Conservation (phyloP, 495 filamentous ascomycete species). For the Podospora conica region DNA sequence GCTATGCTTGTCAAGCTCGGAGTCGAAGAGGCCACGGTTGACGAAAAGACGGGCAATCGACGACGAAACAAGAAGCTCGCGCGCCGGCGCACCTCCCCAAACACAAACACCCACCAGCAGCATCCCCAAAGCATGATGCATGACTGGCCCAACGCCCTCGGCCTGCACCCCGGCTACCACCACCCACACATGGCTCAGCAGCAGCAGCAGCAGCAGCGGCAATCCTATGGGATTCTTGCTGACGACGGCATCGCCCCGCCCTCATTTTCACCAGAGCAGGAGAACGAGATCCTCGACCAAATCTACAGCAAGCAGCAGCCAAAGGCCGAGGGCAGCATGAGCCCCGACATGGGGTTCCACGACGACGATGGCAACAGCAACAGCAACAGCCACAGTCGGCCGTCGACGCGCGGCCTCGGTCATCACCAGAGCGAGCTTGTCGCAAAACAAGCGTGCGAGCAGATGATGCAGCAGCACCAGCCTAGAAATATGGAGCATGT, state of each 20-base stretch:
- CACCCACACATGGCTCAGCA: conserved; percentile 19
- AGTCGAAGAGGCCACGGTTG: conserved; percentile 24
- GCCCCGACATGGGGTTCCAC: conserved; percentile 24
- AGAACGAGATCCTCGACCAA: conserved; percentile 36
- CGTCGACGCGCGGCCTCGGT: conserved; percentile 19
- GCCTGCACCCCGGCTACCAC: conserved; percentile 22
- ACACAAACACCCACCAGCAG: conserved; percentile 19
- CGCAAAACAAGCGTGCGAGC: conserved; percentile 38
- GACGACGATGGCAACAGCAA: conserved; percentile 10
- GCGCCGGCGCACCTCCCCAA: conserved; percentile 27
- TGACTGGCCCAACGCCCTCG: conserved; percentile 27
- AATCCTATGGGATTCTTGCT: conserved; percentile 16
- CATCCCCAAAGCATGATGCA: conserved; percentile 17
- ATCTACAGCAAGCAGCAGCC: conserved; percentile 28
- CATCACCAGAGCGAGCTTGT: conserved; percentile 34
- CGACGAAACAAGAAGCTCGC: conserved; percentile 30
- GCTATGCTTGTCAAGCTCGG: conserved; percentile 35
- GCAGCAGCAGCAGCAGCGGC: conserved; percentile 5
- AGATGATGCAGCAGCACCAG: conserved; percentile 28
- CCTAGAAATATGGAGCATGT: background rate
- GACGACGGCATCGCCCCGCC: conserved; percentile 18
- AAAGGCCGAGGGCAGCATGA: conserved; percentile 19
- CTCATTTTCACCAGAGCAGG: conserved; percentile 32
- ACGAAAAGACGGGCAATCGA: conserved; percentile 26
- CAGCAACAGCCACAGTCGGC: background rate